A percentile compares a stretch with the other conserved stretches of the same genome.
Conservation (phyloP, 495 filamentous ascomycete genomes). For the Trypethelium eluteriae region DNA sequence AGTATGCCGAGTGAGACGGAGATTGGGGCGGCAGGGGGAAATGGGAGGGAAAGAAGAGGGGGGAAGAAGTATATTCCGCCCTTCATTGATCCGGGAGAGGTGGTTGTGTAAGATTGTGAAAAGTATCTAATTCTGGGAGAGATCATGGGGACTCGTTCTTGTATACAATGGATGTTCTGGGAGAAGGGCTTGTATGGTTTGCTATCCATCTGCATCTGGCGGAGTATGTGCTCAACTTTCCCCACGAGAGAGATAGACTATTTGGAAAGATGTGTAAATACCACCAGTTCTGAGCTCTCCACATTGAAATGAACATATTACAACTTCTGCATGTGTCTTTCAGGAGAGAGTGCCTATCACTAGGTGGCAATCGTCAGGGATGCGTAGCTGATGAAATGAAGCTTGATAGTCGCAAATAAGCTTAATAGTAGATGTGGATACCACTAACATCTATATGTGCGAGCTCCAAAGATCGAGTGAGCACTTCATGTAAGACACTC, state of each 20-base stretch:
- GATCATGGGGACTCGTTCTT: no score
- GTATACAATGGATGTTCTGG: background rate
- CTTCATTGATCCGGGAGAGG: conserved; percentile 82
- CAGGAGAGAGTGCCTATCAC: background rate
- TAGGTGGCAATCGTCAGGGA: no score
- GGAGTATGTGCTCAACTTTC: background rate
- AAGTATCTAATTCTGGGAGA: no score
- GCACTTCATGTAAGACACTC: no score
- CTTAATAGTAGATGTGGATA: no score
- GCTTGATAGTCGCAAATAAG: no score
- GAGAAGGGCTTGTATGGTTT: background rate
- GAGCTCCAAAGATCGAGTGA: no score
- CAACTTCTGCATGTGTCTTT: background rate
- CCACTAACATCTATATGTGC: no score
- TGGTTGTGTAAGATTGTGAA: conserved; percentile 54
- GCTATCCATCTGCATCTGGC: background rate
- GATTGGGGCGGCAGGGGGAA: conserved; percentile 38
- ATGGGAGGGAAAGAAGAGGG: conserved; percentile 41
- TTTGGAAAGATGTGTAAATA: background rate
- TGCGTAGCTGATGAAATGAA: no score
- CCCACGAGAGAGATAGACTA: background rate
- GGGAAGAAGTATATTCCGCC: conserved; percentile 67
- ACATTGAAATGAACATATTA: background rate
- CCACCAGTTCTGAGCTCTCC: background rate
- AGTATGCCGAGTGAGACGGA: conserved; percentile 77